phyloP scores from a whole-genome alignment of 73 alveolate species.

The Effrenium voratum region DNA sequence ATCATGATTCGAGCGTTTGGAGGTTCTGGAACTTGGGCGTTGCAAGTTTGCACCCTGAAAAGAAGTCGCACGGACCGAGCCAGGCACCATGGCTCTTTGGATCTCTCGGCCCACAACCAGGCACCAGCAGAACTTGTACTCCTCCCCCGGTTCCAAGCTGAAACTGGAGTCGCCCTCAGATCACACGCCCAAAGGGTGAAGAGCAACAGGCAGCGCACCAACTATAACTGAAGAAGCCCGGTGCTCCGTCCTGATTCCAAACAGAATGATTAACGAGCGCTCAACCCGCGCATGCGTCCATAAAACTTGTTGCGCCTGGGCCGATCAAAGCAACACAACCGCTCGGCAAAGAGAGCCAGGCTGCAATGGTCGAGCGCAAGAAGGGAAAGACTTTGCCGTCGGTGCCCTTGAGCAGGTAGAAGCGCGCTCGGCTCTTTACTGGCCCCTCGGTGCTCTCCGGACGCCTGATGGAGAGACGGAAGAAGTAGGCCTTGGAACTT shows the following conservation, averaged over 20 bases:
- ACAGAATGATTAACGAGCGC: too few relatives aligned
- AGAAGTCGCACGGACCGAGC: neutral
- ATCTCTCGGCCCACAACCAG: conserved; percentile 69
- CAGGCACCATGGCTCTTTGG: conserved; percentile 59
- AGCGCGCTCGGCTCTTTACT: conserved; percentile 81
- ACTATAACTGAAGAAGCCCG: too few relatives aligned
- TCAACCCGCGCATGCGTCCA: too few relatives aligned
- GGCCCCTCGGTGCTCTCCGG: conserved; percentile 25
- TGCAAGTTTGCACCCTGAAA: too few relatives aligned
- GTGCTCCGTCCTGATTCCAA: too few relatives aligned
- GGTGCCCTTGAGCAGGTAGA: conserved; percentile 45
- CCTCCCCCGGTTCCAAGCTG: conserved; percentile 76
- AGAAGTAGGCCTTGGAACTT: conserved; percentile 70
- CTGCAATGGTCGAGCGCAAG: conserved; percentile 71
- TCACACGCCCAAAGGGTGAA: too few relatives aligned
- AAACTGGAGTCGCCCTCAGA: conserved; percentile 70
- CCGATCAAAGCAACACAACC: too few relatives aligned
- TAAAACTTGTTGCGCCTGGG: too few relatives aligned
- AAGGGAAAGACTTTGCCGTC: conserved; percentile 87
- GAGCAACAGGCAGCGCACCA: too few relatives aligned
- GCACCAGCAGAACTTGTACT: conserved; percentile 92
- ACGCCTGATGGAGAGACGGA: conserved; percentile 48
- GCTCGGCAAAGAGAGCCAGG: too few relatives aligned
- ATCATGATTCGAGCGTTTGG: too few relatives aligned
- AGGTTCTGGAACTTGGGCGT: neutral